These are phyloP conservation scores for Withania somnifera DNA, from an alignment of 305 asterid genomes.

Conservation along the genomic window DNA sequence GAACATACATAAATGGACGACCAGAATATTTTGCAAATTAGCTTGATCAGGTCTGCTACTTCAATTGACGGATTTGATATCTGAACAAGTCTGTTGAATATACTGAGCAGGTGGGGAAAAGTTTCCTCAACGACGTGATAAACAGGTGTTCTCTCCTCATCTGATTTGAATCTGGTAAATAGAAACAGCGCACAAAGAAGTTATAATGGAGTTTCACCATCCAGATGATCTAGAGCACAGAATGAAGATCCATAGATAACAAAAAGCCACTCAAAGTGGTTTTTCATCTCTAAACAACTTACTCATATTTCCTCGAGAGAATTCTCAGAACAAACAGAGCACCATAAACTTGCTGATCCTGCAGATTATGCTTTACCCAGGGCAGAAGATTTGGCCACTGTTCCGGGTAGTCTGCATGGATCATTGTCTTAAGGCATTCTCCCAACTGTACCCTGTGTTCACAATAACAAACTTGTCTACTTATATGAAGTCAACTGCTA, in stretches of 20 bases:
- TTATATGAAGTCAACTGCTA: background rate
- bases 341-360: conserved; percentile 91
- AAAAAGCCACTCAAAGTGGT: background rate
- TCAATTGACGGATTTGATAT: conserved; percentile 71
- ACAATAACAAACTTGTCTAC: conserved; percentile 7
- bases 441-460: conserved; percentile 89
- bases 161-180: conserved; percentile 83
- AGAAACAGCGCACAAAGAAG: conserved; percentile 8
- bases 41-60: conserved; percentile 90
- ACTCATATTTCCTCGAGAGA: conserved; percentile 94
- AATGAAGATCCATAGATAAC: background rate
- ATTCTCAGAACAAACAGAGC: conserved; percentile 84
- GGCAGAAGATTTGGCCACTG: conserved; percentile 91
- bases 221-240: background rate
- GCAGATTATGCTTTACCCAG: conserved; percentile 87
- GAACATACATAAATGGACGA: conserved; percentile 85
- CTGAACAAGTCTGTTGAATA: conserved; percentile 77
- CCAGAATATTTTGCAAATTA: conserved; percentile 98
- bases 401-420: conserved; percentile 91
- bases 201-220: conserved; percentile 4
- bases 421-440: conserved; percentile 80
- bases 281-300: conserved; percentile 21
- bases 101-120: conserved; percentile 75
- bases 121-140: conserved; percentile 83
- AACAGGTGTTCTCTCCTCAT: conserved; percentile 86